Evolutionary conservation across 176 grass and related monocot genomes (phyloP).

Genomic region (Poa pratensis): DNA sequence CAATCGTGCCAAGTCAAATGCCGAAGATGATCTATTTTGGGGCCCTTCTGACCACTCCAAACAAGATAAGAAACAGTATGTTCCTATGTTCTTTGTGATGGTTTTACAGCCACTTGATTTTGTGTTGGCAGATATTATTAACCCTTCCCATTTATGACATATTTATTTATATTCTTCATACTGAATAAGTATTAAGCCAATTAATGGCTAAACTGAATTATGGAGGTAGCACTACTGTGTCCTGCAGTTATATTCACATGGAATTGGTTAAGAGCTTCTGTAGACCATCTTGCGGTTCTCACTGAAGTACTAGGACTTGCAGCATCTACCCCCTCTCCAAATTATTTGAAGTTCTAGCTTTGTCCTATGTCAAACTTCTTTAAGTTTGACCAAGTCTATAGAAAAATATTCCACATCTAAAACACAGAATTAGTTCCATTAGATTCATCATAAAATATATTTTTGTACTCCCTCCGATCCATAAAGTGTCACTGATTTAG

Average conservation of each 20-base stretch:
- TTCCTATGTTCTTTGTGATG: slow-evolving; percentile 28
- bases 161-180: neutral
- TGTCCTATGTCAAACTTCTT: neutral
- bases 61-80: slow-evolving; percentile 86
- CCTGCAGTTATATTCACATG: neutral
- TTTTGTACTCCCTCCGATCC: neutral
- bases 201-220: slow-evolving; percentile 9
- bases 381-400: neutral
- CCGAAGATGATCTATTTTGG: slow-evolving; percentile 99
- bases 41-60: slow-evolving; percentile 79
- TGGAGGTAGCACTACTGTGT: neutral
- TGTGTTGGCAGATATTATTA: slow-evolving; percentile 15
- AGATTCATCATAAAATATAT: neutral
- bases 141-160: neutral
- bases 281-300: neutral
- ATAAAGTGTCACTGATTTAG: no score
- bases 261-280: neutral
- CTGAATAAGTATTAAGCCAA: slow-evolving; percentile 8
- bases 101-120: slow-evolving; percentile 6
- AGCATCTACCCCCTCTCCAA: neutral
- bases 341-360: slow-evolving; percentile 17
- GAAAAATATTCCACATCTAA: neutral
- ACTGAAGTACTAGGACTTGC: neutral
- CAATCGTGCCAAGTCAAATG: slow-evolving; percentile 63
- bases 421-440: neutral